A percentile compares a stretch with the other conserved stretches of the same genome.
phyloP scores from a whole-genome alignment of 345 rosid genomes.

The Bretschneidera sinensis region DNA sequence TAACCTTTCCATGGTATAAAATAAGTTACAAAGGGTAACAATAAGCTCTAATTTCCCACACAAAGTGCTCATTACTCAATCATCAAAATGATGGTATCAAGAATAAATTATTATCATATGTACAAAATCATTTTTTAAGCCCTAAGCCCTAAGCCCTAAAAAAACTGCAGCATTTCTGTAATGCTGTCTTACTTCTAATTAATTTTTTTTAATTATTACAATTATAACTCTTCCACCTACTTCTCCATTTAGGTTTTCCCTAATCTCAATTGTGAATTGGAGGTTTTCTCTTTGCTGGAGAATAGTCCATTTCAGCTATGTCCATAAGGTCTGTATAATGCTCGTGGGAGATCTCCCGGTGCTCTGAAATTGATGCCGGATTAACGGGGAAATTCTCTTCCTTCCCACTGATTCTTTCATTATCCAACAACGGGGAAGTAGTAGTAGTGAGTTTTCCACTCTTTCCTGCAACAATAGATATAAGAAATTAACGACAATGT shows the following conservation, averaged over 20 bases:
- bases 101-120: conserved; percentile 5
- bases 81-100: conserved; percentile 8
- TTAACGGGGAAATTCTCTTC: not conserved
- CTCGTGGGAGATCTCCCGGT: conserved; percentile 12
- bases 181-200: conserved; percentile 25
- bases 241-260: too few relatives aligned
- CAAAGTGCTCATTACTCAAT: conserved; percentile 9
- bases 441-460: conserved; percentile 27
- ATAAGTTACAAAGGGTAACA: too few relatives aligned
- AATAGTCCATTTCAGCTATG: conserved; percentile 46
- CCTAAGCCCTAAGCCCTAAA: conserved; percentile 16
- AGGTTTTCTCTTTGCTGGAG: conserved; percentile 48
- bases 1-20: too few relatives aligned
- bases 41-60: too few relatives aligned
- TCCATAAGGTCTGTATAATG: conserved; percentile 23
- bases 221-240: too few relatives aligned
- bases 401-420: not conserved
- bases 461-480: conserved; percentile 20
- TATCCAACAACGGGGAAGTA: conserved; percentile 6
- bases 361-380: not conserved
- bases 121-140: conserved; percentile 16
- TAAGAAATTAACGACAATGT: not conserved
- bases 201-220: too few relatives aligned
- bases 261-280: conserved; percentile 45
- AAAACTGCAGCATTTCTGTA: conserved; percentile 43